Percentiles rank a stretch among this genome's conserved stretches.
Conservation (phyloP, 345 rosid genomes). For the Punica granatum region DNA sequence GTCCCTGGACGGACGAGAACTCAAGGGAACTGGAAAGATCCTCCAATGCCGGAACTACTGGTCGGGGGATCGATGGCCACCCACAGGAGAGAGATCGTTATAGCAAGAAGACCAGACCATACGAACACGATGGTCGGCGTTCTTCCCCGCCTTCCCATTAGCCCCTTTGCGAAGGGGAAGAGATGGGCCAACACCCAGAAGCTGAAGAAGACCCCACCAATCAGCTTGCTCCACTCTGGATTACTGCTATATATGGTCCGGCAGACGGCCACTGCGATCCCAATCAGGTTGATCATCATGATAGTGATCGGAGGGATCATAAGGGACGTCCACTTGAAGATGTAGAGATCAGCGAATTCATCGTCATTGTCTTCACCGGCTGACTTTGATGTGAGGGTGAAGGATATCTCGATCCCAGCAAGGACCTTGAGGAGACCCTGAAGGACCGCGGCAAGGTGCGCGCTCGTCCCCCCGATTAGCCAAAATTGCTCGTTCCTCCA, state of each 20-base stretch:
- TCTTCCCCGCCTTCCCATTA: slow-evolving; percentile 69
- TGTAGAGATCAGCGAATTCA: slow-evolving; percentile 60
- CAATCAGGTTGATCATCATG: slow-evolving; percentile 69
- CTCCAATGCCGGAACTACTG: slow-evolving; percentile 45
- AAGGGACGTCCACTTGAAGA: slow-evolving; percentile 69
- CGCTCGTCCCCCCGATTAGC: slow-evolving; percentile 87
- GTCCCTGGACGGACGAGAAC: not conserved
- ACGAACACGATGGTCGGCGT: slow-evolving; percentile 63
- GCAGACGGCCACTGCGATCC: slow-evolving; percentile 46
- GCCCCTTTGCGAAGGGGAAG: slow-evolving; percentile 77
- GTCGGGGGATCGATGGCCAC: slow-evolving; percentile 59
- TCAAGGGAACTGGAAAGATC: slow-evolving; percentile 31
- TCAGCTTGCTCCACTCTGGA: slow-evolving; percentile 55
- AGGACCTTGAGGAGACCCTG: slow-evolving; percentile 76
- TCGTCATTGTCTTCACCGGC: slow-evolving; percentile 55
- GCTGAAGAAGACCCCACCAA: slow-evolving; percentile 79
- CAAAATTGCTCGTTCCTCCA: slow-evolving; percentile 95
- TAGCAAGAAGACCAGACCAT: slow-evolving; percentile 77
- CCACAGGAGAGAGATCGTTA: slow-evolving; percentile 66
- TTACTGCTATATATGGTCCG: slow-evolving; percentile 40
- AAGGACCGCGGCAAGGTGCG: slow-evolving; percentile 72
- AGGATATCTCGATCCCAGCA: slow-evolving; percentile 74
- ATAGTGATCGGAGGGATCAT: slow-evolving; percentile 75
- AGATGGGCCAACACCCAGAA: slow-evolving; percentile 78
- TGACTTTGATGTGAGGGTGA: slow-evolving; percentile 67